A percentile compares a stretch with the other conserved stretches of the same genome.
Conservation (phyloP, 495 filamentous ascomycete species). For the Talaromyces wortmannii region DNA sequence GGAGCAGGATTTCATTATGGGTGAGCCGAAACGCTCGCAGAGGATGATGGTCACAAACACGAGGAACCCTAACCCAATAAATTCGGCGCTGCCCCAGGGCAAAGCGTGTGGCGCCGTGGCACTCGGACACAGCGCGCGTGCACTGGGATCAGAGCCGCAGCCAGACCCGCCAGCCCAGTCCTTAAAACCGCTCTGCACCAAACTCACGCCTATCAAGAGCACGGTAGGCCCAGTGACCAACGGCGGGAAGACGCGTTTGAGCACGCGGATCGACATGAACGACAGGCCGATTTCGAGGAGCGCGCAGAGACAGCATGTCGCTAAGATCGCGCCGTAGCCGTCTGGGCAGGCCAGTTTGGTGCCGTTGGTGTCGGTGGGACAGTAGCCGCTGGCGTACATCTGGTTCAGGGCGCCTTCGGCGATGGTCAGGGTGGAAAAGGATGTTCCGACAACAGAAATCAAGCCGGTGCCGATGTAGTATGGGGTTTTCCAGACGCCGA, state of each 20-base stretch:
- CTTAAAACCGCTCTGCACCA: constrained; percentile 72
- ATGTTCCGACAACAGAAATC: constrained; percentile 85
- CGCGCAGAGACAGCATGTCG: constrained; percentile 63
- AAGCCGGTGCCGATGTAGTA: constrained; percentile 86
- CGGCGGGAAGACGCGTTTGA: constrained; percentile 79
- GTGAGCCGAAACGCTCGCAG: constrained; percentile 77
- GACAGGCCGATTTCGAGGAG: constrained; percentile 68
- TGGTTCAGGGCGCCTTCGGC: constrained; percentile 69
- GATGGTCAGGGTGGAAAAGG: constrained; percentile 82
- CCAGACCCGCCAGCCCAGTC: constrained; percentile 80
- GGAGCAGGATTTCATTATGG: constrained; percentile 66
- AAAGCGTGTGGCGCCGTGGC: constrained; percentile 70
- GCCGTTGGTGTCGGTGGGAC: constrained; percentile 57
- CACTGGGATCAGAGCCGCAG: constrained; percentile 50
- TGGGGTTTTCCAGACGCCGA: constrained; percentile 71
- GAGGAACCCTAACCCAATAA: constrained; percentile 83
- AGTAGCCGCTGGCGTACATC: constrained; percentile 80
- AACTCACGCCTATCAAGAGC: constrained; percentile 65
- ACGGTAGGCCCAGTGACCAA: constrained; percentile 85
- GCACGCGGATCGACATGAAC: constrained; percentile 61
- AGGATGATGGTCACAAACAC: constrained; percentile 88
- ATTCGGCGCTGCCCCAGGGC: constrained; percentile 82
- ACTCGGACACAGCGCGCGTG: constrained; percentile 61
- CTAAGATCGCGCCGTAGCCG: constrained; percentile 79
- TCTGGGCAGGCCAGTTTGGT: constrained; percentile 70